Base-by-base conservation (phyloP, 179 eudicot species). In the Beta macrorhiza region DNA sequence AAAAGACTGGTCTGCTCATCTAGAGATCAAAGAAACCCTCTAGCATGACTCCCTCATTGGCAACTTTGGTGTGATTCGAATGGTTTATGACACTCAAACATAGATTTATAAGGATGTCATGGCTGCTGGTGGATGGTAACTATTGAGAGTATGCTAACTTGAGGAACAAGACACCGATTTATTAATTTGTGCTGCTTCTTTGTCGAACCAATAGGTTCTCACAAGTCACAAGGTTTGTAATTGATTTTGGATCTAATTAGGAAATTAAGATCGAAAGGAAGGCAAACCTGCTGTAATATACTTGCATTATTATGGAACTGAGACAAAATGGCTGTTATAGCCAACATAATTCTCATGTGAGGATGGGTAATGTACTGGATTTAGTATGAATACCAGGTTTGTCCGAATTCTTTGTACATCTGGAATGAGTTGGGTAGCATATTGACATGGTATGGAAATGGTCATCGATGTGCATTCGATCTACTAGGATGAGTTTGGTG, bases 321-420 rank as follows among this genome's bases (percentile, higher is more conserved):
- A 72, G 76, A 20, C 14, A 3, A 52, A 14, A 72, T 11, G 42
- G 51, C 20, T 72, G 44, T 12, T 72, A 22, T 72, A 49, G 53
- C 37, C n/a, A 10, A 71, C 74, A 71, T 47, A 20, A 19, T 44
- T 44, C 2, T 71, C 74, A n/a, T 47, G 16, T n/a, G 32, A 71
- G 77, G n/a, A 61, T 22, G 71, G 37, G 9, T 0, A 29, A 45
- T 45, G 42, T 0, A 58, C 45, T 58, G 16, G 77, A 75, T 77
- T 7, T 52, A 22, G 17, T 12, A 20, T 49, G 58, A 72, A 51
- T 72, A 20, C 58, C 55, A 10, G 15, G 22, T 63, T 51, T 12
- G 47, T 62, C 73, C 69, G 51, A 29, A 17, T 77, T 65, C 49
- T 25, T 10, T 64, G 80, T 77, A 77, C 51, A 47, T 76, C 25